Percentiles rank a stretch among this genome's conserved stretches.
phyloP scores from a whole-genome alignment of 2,329 filamentous ascomycete species.

The Tympanopsis confertula region DNA sequence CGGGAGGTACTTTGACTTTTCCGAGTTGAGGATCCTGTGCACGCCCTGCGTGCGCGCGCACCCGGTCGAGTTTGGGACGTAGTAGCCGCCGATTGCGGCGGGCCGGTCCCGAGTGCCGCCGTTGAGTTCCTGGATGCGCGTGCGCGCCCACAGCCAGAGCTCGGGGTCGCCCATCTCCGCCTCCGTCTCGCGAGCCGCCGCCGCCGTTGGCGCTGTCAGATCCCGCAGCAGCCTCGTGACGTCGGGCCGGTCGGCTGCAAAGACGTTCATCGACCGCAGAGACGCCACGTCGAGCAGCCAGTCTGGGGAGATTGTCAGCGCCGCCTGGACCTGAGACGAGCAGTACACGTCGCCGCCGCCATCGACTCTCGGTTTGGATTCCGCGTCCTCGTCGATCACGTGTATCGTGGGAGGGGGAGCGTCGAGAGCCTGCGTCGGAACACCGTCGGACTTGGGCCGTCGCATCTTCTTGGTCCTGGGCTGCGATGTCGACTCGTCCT shows the following conservation, averaged over 20 bases:
- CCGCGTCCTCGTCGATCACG: slow-evolving; percentile 1
- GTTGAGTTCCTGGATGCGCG: slow-evolving; percentile 44
- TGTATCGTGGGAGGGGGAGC: slow-evolving; percentile 1
- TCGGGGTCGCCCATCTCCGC: slow-evolving; percentile 35
- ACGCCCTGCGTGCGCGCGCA: slow-evolving; percentile 84
- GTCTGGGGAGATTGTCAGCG: slow-evolving; percentile 29
- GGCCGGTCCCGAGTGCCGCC: slow-evolving; percentile 22
- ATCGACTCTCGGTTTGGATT: slow-evolving; percentile 4
- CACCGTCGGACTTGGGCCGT: no score
- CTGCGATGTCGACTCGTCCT: no score
- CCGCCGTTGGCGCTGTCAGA: slow-evolving; percentile 17
- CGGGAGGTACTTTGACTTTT: slow-evolving; percentile 95
- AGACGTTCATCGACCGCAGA: slow-evolving; percentile 29
- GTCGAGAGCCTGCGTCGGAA: no score
- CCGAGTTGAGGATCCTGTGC: slow-evolving; percentile 90
- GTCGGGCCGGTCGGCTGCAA: slow-evolving; percentile 34
- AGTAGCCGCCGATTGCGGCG: slow-evolving; percentile 50
- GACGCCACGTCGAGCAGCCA: slow-evolving; percentile 32
- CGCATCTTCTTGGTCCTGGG: no score
- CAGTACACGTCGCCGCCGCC: slow-evolving; percentile 31
- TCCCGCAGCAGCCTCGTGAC: slow-evolving; percentile 33
- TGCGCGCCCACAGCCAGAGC: slow-evolving; percentile 44
- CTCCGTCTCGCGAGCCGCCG: slow-evolving; percentile 4
- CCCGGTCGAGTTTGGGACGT: slow-evolving; percentile 76
- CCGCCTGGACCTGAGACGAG: slow-evolving; percentile 32